A percentile compares a stretch with the other conserved stretches of the same genome.
Conservation (phyloP, 1,139 yeast genomes). For the Torulaspora globosa region DNA sequence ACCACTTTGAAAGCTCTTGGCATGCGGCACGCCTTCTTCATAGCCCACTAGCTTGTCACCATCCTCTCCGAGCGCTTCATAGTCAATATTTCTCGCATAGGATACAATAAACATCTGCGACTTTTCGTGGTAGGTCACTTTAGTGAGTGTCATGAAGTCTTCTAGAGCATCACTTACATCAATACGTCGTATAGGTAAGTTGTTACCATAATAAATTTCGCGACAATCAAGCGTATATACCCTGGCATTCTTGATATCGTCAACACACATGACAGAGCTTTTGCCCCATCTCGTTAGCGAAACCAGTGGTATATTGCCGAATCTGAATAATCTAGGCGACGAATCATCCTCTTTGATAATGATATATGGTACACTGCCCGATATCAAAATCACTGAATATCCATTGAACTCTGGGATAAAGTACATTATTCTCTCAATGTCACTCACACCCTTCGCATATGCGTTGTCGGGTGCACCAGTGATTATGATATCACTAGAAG, state of each 20-base stretch:
- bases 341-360: slow-evolving; percentile 63
- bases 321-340: slow-evolving; percentile 62
- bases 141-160: slow-evolving; percentile 63
- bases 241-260: slow-evolving; percentile 66
- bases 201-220: slow-evolving; percentile 54
- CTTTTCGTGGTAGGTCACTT: slow-evolving; percentile 67
- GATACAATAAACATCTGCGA: slow-evolving; percentile 65
- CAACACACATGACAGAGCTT: slow-evolving; percentile 57
- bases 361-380: slow-evolving; percentile 71
- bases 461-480: slow-evolving; percentile 81
- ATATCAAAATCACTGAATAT: slow-evolving; percentile 58
- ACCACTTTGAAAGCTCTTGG: slow-evolving; percentile 54
- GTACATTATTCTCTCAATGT: slow-evolving; percentile 63
- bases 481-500: slow-evolving; percentile 45
- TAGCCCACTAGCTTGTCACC: slow-evolving; percentile 60
- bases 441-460: slow-evolving; percentile 57
- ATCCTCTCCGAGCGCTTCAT: slow-evolving; percentile 71
- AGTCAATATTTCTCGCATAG: slow-evolving; percentile 57
- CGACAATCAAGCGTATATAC: slow-evolving; percentile 46
- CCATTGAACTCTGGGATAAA: slow-evolving; percentile 58
- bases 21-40: slow-evolving; percentile 48
- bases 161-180: slow-evolving; percentile 29
- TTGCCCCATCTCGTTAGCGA: slow-evolving; percentile 45
- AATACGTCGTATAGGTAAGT: slow-evolving; percentile 56
- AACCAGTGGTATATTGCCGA: slow-evolving; percentile 59